Conservation (phyloP, 2,329 filamentous ascomycete species). For the Clonostachys solani region DNA sequence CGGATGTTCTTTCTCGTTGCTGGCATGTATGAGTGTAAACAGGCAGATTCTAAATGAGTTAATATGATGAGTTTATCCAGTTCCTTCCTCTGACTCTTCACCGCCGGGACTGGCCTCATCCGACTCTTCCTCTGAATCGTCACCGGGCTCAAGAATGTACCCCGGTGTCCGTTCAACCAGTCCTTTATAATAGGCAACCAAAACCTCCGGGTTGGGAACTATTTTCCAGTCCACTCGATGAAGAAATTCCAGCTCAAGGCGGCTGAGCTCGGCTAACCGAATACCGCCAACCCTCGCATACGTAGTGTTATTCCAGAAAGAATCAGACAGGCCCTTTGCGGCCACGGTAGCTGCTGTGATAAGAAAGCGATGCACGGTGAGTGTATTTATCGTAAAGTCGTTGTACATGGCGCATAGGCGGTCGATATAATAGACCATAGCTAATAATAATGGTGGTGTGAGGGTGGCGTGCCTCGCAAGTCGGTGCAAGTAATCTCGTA, state of each 20-base stretch:
- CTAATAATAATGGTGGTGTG: constrained; percentile 87
- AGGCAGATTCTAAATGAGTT: too few relatives aligned
- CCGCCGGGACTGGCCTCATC: constrained; percentile 15
- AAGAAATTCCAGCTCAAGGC: constrained; percentile 90
- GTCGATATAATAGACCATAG: constrained; percentile 99
- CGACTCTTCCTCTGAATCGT: constrained; percentile 19
- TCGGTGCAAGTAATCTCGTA: constrained; percentile 88
- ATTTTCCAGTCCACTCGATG: constrained; percentile 95
- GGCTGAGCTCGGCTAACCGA: constrained; percentile 80
- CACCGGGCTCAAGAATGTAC: constrained; percentile 43
- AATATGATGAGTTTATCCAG: neutral
- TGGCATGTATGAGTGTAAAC: too few relatives aligned
- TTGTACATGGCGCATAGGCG: constrained; percentile 87
- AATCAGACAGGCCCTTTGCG: constrained; percentile 91
- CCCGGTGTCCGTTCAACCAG: constrained; percentile 65
- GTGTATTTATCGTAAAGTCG: constrained; percentile 91
- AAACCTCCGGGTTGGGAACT: constrained; percentile 87
- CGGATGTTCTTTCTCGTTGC: too few relatives aligned
- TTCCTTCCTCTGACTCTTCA: constrained; percentile 8
- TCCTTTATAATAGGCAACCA: constrained; percentile 90
- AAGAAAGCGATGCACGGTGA: constrained; percentile 95
- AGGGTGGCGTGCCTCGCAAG: constrained; percentile 92
- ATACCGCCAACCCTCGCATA: constrained; percentile 94
- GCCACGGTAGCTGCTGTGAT: constrained; percentile 95
- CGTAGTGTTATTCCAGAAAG: constrained; percentile 97